Evolutionary conservation across 2,329 filamentous ascomycete genomes (phyloP), one percentile per base, ranked within the genome.

Genomic region (Apiospora marii): DNA sequence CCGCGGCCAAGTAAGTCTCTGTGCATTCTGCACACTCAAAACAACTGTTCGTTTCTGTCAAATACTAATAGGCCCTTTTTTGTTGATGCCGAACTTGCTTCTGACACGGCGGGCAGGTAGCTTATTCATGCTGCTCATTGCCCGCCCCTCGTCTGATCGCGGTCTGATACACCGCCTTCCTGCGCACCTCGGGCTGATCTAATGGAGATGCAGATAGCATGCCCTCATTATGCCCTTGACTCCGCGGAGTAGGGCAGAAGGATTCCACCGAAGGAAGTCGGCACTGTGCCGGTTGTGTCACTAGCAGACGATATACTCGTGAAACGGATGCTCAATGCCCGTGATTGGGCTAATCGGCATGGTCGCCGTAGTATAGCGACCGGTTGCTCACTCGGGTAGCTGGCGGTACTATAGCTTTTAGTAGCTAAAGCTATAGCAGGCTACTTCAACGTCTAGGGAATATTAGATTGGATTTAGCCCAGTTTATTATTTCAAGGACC

Each of bases 41-140:
- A 64, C 58, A 13, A 37, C 58, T 64, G 14, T 41, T n/a, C 58
- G 58, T 64, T 64, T 64, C 58, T 41, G 58, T 41, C 58, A 24
- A 64, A 64, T 64, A 41, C 53, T 22, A 61, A 37, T 22, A 61
- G 53, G 58, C 10, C 53, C 58, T 41, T 41, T 64, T 41, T n/a
- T 24, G 58, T 64, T 64, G 34, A 64, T 64, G 34, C 58, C 34
- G 34, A 14, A 7, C 34, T 64, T 13, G 19, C 58, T 64, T 64
- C 58, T 64, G 58, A 41, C 58, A 64, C 58, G 10, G 34, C 58
- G 22, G 22, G 58, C 30, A 64, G 41, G 22, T 64, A 41, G 53
- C 58, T 64, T 22, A 41, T 64, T 64, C 58, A 41, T 37, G 19
- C 30, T 19, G n/a, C 16, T 61, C 53, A 37, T 41, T 24, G 58